phyloP scores from a whole-genome alignment of 139 green algal genomes.

The Ettlia oleoabundans region DNA sequence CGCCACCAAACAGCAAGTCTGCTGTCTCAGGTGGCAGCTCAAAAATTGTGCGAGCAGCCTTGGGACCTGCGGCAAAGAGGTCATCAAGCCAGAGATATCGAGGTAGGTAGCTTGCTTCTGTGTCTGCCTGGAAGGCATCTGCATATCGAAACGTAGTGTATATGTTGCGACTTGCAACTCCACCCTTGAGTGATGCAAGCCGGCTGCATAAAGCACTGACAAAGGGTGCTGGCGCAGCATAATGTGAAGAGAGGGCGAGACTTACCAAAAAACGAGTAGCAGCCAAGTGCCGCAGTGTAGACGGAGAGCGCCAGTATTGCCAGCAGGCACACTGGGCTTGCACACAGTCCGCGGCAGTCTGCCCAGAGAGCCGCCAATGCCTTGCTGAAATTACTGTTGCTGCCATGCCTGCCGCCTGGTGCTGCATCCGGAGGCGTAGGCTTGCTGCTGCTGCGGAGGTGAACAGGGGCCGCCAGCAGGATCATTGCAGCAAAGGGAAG shows the following conservation, averaged over 20 bases:
- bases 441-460: not conserved
- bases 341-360: not conserved
- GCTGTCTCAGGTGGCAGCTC: slow-evolving; percentile 56
- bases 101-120: too few species aligned
- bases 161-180: too few species aligned
- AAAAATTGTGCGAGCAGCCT: slow-evolving; percentile 70
- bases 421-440: not conserved
- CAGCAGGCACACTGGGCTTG: not conserved
- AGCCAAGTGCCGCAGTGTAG: slow-evolving; percentile 69
- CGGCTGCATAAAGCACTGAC: too few species aligned
- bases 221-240: too few species aligned
- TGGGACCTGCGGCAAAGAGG: too few species aligned
- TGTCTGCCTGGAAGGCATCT: too few species aligned
- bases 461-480: slow-evolving; percentile 6
- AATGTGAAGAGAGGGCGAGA: too few species aligned
- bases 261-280: slow-evolving; percentile 83
- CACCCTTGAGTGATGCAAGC: too few species aligned
- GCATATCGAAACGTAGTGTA: too few species aligned
- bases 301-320: slow-evolving; percentile 3
- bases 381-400: not conserved
- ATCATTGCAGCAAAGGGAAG: not conserved
- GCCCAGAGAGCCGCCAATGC: not conserved
- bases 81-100: too few species aligned
- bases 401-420: not conserved
- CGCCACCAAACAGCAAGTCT: slow-evolving; percentile 83